Percentiles rank a stretch among this genome's conserved stretches.
Conservation (phyloP, 805 yeast genomes). For the Cyberlindnera bimundalis region DNA sequence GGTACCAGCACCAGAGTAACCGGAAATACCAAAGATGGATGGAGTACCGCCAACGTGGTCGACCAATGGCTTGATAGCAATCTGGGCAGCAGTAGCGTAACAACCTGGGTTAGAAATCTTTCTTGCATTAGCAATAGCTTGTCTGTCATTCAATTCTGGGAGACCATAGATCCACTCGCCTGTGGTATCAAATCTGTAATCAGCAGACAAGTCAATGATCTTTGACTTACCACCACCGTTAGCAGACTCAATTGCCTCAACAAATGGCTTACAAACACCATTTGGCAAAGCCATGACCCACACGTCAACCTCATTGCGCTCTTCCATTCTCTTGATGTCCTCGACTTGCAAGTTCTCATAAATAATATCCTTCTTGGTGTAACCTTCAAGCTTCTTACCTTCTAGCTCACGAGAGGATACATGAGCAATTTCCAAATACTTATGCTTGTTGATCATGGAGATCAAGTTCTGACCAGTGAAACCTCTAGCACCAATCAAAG, state of each 20-base stretch:
- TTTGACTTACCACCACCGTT: slow-evolving; percentile 63
- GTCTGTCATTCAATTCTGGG: slow-evolving; percentile 83
- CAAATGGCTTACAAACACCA: slow-evolving; percentile 91
- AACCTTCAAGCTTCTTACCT: slow-evolving; percentile 85
- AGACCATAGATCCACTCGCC: slow-evolving; percentile 92
- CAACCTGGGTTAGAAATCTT: slow-evolving; percentile 97
- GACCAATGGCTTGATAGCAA: slow-evolving; percentile 84
- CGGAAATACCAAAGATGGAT: slow-evolving; percentile 90
- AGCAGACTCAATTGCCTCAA: slow-evolving; percentile 71
- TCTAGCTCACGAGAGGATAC: slow-evolving; percentile 94
- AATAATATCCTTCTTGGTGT: slow-evolving; percentile 72
- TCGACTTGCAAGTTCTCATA: slow-evolving; percentile 87
- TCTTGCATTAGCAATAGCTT: slow-evolving; percentile 60
- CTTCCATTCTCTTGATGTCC: slow-evolving; percentile 77
- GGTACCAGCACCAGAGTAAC: slow-evolving; percentile 99
- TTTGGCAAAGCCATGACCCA: slow-evolving; percentile 99
- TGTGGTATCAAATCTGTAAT: slow-evolving; percentile 86
- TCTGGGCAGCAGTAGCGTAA: slow-evolving; percentile 97
- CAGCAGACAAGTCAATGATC: slow-evolving; percentile 92
- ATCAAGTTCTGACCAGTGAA: slow-evolving; percentile 94
- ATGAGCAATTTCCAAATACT: slow-evolving; percentile 80
- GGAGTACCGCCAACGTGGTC: slow-evolving; percentile 71
- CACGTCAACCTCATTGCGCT: slow-evolving; percentile 75
- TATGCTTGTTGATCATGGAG: slow-evolving; percentile 81
- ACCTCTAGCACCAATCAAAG: slow-evolving; percentile 98